A percentile compares a stretch with the other conserved stretches of the same genome.
phyloP scores from a whole-genome alignment of 805 yeast genomes.

The Candida railenensis region DNA sequence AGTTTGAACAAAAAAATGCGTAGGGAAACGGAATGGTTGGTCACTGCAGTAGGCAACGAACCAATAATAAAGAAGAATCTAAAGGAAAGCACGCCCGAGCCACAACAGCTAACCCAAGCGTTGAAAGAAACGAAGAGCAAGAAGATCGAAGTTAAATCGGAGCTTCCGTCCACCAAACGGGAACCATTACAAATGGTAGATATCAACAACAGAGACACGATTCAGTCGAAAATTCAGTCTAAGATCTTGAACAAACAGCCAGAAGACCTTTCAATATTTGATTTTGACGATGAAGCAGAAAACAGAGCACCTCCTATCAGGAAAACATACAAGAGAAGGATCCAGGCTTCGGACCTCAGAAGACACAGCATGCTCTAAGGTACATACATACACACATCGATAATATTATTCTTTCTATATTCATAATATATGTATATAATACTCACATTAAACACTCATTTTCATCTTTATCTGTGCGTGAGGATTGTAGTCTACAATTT shows the following conservation, averaged over 20 bases:
- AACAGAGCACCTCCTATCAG: not conserved
- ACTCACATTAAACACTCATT: constrained; percentile 78
- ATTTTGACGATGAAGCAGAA: constrained; percentile 27
- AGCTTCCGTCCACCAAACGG: not conserved
- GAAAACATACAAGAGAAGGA: constrained; percentile 4
- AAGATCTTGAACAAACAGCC: not conserved
- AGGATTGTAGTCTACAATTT: constrained; percentile 76
- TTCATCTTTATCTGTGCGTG: constrained; percentile 86
- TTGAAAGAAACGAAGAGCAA: not conserved
- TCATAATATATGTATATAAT: not conserved
- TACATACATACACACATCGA: not conserved
- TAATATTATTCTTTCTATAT: too few relatives aligned
- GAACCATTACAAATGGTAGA: not conserved
- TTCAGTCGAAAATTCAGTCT: not conserved
- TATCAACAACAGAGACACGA: not conserved
- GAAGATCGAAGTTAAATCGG: not conserved
- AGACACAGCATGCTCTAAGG: constrained; percentile 9
- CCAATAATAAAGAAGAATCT: constrained; percentile 8
- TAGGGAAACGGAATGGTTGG: constrained; percentile 56
- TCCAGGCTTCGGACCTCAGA: constrained; percentile 4
- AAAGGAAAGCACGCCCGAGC: constrained; percentile 2
- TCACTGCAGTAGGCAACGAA: constrained; percentile 55
- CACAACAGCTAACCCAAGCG: constrained; percentile 1
- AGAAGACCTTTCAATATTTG: constrained; percentile 39
- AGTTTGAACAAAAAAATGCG: constrained; percentile 69